Percentiles rank a stretch among this genome's conserved stretches.
Conservation (phyloP, 169 alveolate species). For the Plasmodium malariae region DNA sequence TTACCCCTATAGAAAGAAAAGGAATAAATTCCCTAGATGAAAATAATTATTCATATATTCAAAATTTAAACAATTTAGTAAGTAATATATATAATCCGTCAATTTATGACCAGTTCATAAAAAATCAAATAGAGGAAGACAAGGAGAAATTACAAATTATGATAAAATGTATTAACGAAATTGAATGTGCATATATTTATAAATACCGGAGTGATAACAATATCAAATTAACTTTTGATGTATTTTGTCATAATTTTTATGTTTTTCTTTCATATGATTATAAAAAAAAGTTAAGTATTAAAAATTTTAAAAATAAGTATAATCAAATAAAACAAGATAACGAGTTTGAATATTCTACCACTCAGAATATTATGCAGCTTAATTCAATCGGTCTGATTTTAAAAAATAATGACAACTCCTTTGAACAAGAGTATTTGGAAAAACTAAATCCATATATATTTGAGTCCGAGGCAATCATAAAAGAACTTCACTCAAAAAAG, state of each 20-base stretch:
- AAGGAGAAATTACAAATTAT: conserved; percentile 56
- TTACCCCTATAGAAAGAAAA: conserved; percentile 55
- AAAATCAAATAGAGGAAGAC: conserved; percentile 24
- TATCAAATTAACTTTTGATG: conserved; percentile 72
- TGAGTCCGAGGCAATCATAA: conserved; percentile 51
- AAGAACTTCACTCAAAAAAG: conserved; percentile 33
- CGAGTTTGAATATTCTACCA: conserved; percentile 13
- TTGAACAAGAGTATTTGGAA: conserved; percentile 39
- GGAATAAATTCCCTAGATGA: conserved; percentile 24
- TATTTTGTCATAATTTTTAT: conserved; percentile 61
- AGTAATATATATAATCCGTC: conserved; percentile 53
- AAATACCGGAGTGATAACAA: conserved; percentile 69
- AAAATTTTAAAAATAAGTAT: conserved; percentile 50
- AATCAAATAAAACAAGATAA: background rate
- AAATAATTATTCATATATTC: conserved; percentile 37
- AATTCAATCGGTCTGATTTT: conserved; percentile 44
- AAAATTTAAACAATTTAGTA: conserved; percentile 41
- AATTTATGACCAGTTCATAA: conserved; percentile 47
- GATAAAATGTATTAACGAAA: conserved; percentile 54
- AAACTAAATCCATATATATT: conserved; percentile 49
- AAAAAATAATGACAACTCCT: conserved; percentile 1
- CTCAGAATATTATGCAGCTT: conserved; percentile 59
- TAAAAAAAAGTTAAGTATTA: conserved; percentile 33
- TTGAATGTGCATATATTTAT: conserved; percentile 72
- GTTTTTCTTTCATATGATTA: conserved; percentile 64